Base-by-base conservation (phyloP, 768 basidiomycete species). In the Phlegmacium glaucopus region DNA sequence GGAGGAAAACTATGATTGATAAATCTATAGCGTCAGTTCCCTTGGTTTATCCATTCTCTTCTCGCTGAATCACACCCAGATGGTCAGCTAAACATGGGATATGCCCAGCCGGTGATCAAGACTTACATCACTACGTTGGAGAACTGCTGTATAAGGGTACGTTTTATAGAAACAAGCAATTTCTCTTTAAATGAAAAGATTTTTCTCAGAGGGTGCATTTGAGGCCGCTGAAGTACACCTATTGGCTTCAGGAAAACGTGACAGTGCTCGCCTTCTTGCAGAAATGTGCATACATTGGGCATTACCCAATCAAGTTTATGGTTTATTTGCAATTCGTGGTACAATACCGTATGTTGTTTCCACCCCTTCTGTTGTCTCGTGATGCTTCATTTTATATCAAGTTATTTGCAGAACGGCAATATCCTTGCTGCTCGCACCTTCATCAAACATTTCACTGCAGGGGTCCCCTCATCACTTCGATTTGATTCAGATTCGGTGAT, bases 401-500 rank as follows among this genome's bases (percentile, higher is more conserved):
- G 88, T 48, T 90, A 89, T 58, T 72, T 94, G 17, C 79, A 78
- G 51, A 90, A 92, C 44, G 90, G 91, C 12, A 93, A 93, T 53
- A 86, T 99, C 59, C 80, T 92, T n/a, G 90, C 90, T 4, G 90
- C 95, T 4, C 82, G 83, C n/a, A 82, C 87, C n/a, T 96, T 97
- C 74, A 84, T 95, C 62, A 72, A 77, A n/a, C 80, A 84, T 41
- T 92, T 88, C 63, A 75, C 85, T 40, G 74, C 84, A 42, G 78
- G 80, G 47, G 69, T 90, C 6, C 72, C 85, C 39, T 60, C 74
- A 15, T 65, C 73, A 13, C 63, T 77, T 45, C 71, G 76, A 9
- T 73, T 57, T 7, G 44, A 77, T 34, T 57, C 73, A 40, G 64
- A 75, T 51, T 56, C 67, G 9, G 68, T 75, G n/a, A 68, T 87